Evolutionary conservation across 768 basidiomycete genomes (phyloP).

Genomic region (Mycena haematopus): DNA sequence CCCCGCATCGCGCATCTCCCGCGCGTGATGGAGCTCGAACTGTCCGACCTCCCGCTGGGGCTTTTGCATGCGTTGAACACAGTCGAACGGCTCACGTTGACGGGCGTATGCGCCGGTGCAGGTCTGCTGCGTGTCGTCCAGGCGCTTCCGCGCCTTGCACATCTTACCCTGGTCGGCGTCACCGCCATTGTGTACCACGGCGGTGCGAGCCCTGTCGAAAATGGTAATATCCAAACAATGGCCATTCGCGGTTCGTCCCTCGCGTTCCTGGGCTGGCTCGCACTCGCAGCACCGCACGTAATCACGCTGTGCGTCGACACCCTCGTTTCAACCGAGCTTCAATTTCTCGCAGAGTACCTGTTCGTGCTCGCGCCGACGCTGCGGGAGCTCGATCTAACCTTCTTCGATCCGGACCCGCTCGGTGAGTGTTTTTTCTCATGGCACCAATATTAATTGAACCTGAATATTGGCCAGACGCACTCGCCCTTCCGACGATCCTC

Average conservation of each 20-base stretch:
- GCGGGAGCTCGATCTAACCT: slow-evolving; percentile 8
- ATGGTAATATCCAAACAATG: neutral
- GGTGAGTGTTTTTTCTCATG: neutral
- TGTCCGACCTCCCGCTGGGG: slow-evolving; percentile 13
- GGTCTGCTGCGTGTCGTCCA: neutral
- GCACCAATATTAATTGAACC: neutral
- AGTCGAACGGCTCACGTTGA: slow-evolving; percentile 20
- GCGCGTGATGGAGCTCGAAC: slow-evolving; percentile 6
- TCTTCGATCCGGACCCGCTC: neutral
- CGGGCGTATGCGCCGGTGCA: slow-evolving; percentile 11
- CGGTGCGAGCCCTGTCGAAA: neutral
- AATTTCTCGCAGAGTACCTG: slow-evolving; percentile 12
- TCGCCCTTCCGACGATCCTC: slow-evolving; percentile 4
- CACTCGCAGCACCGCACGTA: neutral
- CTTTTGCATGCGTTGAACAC: slow-evolving; percentile 30
- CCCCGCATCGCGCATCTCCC: slow-evolving; percentile 6
- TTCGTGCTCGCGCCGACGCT: neutral
- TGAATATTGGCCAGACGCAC: neutral
- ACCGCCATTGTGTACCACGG: slow-evolving; percentile 14
- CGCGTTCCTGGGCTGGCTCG: slow-evolving; percentile 20
- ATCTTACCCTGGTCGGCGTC: slow-evolving; percentile 11
- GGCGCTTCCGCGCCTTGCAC: slow-evolving; percentile 9
- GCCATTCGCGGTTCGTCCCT: slow-evolving; percentile 13
- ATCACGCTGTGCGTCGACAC: neutral
- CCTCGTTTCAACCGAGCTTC: slow-evolving; percentile 6